Evolutionary conservation across 306 rosid species (phyloP).

Genomic region (Fragaria vesca): DNA sequence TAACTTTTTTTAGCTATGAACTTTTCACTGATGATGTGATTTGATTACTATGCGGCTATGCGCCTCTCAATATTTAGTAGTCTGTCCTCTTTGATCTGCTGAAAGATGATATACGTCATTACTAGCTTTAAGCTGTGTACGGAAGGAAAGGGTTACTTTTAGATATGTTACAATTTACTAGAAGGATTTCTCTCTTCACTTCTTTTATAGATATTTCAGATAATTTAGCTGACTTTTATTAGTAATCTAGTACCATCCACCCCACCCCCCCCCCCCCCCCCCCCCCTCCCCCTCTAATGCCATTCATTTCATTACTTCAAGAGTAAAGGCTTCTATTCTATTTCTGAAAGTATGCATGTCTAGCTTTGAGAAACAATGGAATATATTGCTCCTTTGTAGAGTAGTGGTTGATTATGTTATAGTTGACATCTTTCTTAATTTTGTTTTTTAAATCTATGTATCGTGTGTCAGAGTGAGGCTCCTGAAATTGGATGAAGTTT

Average conservation of each 20-base stretch:
- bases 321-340: not conserved
- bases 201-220: not conserved
- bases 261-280: too few relatives aligned
- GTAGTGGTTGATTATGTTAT: not conserved
- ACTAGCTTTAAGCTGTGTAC: not conserved
- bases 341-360: not conserved
- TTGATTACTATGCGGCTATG: not conserved
- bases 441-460: not conserved
- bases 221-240: not conserved
- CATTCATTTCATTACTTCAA: not conserved
- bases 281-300: not conserved
- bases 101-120: not conserved
- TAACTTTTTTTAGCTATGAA: conserved; percentile 30
- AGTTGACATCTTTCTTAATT: not conserved
- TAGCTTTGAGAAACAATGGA: not conserved
- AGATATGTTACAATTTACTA: not conserved
- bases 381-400: not conserved
- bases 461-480: conserved; percentile 10
- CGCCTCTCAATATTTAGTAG: not conserved
- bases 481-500: not conserved
- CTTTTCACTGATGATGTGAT: conserved; percentile 9
- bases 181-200: not conserved
- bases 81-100: not conserved
- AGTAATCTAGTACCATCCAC: not conserved
- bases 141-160: not conserved